Percentiles rank a stretch among this genome's conserved stretches.
These are phyloP conservation scores for Aurinia saxatilis DNA, from an alignment of 345 rosid species.

Conservation along the genomic window DNA sequence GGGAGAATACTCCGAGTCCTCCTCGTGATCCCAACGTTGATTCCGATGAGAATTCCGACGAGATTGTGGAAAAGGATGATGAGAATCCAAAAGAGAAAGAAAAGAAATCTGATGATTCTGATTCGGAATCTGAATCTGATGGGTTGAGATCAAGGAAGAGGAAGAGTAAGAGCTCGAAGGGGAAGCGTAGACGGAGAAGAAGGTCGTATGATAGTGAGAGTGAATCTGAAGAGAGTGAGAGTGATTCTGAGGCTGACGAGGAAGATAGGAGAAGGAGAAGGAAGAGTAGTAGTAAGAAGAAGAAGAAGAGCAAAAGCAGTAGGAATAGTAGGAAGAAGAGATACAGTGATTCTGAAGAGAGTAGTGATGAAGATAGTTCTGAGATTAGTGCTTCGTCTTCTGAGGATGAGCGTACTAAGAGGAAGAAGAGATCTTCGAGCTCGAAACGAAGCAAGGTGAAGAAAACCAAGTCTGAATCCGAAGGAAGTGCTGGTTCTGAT, in stretches of 20 bases:
- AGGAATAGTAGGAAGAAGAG: conserved; percentile 31
- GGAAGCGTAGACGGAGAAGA: conserved; percentile 18
- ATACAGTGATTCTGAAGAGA: conserved; percentile 39
- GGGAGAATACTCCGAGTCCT: conserved; percentile 82
- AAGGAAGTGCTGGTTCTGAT: conserved; percentile 38
- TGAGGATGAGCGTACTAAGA: conserved; percentile 36
- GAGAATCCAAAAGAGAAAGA: conserved; percentile 32
- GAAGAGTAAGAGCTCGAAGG: conserved; percentile 31
- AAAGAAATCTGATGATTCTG: conserved; percentile 29
- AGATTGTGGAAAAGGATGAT: conserved; percentile 34
- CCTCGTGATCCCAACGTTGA: conserved; percentile 46
- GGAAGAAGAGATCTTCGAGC: conserved; percentile 37
- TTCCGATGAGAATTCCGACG: conserved; percentile 41
- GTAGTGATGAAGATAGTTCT: conserved; percentile 30
- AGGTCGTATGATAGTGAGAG: conserved; percentile 28
- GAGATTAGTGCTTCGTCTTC: conserved; percentile 28
- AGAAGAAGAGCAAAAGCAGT: conserved; percentile 28
- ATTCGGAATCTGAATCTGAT: conserved; percentile 39
- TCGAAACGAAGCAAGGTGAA: conserved; percentile 36
- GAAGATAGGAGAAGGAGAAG: conserved; percentile 34
- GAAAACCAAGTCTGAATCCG: conserved; percentile 36
- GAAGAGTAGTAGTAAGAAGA: conserved; percentile 28
- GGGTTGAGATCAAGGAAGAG: conserved; percentile 38
- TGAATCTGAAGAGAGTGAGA: conserved; percentile 43
- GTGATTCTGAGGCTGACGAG: conserved; percentile 38